A percentile compares a stretch with the other conserved stretches of the same genome.
These are phyloP conservation scores for Phalaenopsis hybrid DNA, from an alignment of 116 monocot genomes.

Conservation along the genomic window DNA sequence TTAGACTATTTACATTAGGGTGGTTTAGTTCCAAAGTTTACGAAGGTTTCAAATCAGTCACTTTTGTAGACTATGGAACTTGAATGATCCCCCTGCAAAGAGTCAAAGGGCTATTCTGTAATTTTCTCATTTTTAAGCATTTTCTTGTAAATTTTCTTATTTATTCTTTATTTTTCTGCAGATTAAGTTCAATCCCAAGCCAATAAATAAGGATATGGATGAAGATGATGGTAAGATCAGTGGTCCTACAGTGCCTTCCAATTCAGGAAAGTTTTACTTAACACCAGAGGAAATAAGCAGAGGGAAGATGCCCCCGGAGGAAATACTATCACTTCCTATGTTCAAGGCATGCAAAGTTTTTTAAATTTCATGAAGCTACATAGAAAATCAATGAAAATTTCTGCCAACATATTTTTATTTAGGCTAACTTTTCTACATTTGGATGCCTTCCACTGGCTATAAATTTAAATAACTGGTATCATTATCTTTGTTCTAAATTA, in stretches of 20 bases:
- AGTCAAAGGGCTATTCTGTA: too few relatives aligned
- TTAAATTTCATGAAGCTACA: background rate
- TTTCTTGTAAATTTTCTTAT: background rate
- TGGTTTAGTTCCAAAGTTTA: too few relatives aligned
- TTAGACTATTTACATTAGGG: too few relatives aligned
- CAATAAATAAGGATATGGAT: conserved; percentile 31
- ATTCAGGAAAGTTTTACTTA: conserved; percentile 47
- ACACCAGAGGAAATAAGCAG: conserved; percentile 59
- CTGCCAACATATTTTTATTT: background rate
- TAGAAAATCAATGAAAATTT: background rate
- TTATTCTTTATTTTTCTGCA: conserved; percentile 15
- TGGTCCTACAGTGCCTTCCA: conserved; percentile 20
- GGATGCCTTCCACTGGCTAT: too few relatives aligned
- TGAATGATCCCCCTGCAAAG: too few relatives aligned
- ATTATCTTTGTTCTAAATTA: background rate
- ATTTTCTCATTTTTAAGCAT: too few relatives aligned
- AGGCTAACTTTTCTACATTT: background rate
- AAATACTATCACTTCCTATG: conserved; percentile 92
- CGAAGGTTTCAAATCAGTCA: too few relatives aligned
- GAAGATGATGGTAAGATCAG: conserved; percentile 20
- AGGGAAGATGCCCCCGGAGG: conserved; percentile 75
- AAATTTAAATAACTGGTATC: background rate
- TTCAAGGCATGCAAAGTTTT: conserved; percentile 60
- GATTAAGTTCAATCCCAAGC: conserved; percentile 84
- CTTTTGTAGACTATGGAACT: too few relatives aligned